phyloP scores from a whole-genome alignment of 345 rosid species.

The Melaleuca quinquenervia region DNA sequence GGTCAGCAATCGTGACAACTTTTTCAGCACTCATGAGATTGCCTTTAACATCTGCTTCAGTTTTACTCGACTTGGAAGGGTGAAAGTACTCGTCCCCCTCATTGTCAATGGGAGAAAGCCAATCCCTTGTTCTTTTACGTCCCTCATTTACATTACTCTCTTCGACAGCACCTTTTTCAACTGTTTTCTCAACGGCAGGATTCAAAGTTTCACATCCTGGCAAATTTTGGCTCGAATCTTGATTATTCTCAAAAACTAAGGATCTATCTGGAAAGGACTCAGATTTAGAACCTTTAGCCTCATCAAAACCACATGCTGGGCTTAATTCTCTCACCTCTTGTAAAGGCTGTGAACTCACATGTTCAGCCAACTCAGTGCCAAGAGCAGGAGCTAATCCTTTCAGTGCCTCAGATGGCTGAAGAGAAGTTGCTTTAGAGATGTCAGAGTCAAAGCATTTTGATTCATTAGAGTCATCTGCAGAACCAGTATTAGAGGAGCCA shows the following conservation, averaged over 20 bases:
- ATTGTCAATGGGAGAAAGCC: conserved; percentile 41
- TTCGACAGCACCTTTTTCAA: conserved; percentile 55
- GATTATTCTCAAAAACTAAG: conserved; percentile 24
- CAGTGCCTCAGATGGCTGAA: conserved; percentile 17
- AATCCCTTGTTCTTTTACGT: conserved; percentile 57
- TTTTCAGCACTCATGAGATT: conserved; percentile 20
- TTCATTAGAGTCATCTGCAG: conserved; percentile 14
- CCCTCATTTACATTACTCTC: conserved; percentile 34
- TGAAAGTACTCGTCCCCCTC: conserved; percentile 15
- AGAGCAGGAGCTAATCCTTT: neutral
- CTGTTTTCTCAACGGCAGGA: conserved; percentile 47
- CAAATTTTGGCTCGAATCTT: conserved; percentile 24
- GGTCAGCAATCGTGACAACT: conserved; percentile 3
- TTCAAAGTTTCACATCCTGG: conserved; percentile 33
- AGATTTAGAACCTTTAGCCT: conserved; percentile 41
- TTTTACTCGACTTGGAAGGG: conserved; percentile 19
- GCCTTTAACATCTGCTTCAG: conserved; percentile 11
- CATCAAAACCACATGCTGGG: conserved; percentile 20
- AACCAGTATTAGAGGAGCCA: conserved; percentile 16
- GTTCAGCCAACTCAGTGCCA: conserved; percentile 14
- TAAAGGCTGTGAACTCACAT: conserved; percentile 54
- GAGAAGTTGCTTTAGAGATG: conserved; percentile 11
- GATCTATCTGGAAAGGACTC: conserved; percentile 50
- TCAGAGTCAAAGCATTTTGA: conserved; percentile 18
- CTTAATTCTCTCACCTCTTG: conserved; percentile 29